phyloP scores from a whole-genome alignment of 2,329 filamentous ascomycete species.

The Lasiodiplodia gonubiensis region DNA sequence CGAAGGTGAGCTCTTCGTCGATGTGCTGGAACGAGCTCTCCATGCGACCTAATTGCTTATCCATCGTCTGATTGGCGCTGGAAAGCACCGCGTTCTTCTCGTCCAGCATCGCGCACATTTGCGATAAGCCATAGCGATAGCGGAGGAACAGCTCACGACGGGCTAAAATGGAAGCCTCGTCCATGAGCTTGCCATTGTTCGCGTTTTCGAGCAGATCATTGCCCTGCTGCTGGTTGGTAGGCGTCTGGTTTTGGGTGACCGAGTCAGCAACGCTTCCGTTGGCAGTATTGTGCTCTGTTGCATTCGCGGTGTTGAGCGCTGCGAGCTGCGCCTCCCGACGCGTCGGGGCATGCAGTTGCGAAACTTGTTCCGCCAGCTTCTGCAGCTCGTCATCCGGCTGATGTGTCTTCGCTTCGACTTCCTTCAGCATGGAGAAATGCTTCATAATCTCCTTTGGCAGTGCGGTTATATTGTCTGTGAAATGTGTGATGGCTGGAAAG shows the following conservation, averaged over 20 bases:
- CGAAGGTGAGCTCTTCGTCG: conserved; percentile 88
- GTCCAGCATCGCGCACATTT: conserved; percentile 88
- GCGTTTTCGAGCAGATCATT: conserved; percentile 36
- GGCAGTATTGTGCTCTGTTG: conserved; percentile 48
- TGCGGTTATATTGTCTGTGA: conserved; percentile 89
- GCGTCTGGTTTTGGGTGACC: conserved; percentile 32
- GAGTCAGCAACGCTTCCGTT: conserved; percentile 48
- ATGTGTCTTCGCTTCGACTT: conserved; percentile 97
- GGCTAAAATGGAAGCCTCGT: conserved; percentile 61
- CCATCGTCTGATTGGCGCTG: conserved; percentile 87
- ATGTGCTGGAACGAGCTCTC: conserved; percentile 87
- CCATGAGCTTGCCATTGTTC: conserved; percentile 24
- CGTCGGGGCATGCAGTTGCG: conserved; percentile 51
- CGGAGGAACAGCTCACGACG: conserved; percentile 78
- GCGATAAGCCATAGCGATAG: conserved; percentile 76
- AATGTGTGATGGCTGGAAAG: conserved; percentile 72
- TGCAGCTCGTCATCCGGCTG: conserved; percentile 82
- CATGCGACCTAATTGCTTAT: conserved; percentile 82
- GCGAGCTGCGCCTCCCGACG: conserved; percentile 31
- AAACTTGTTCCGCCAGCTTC: conserved; percentile 71
- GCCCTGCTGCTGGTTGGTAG: conserved; percentile 36
- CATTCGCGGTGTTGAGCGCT: conserved; percentile 41
- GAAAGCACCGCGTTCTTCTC: conserved; percentile 98
- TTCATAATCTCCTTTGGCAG: conserved; percentile 93
- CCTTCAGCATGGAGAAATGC: conserved; percentile 94